Base-by-base conservation (phyloP, 1,139 yeast species). In the Pichia sp. region DNA sequence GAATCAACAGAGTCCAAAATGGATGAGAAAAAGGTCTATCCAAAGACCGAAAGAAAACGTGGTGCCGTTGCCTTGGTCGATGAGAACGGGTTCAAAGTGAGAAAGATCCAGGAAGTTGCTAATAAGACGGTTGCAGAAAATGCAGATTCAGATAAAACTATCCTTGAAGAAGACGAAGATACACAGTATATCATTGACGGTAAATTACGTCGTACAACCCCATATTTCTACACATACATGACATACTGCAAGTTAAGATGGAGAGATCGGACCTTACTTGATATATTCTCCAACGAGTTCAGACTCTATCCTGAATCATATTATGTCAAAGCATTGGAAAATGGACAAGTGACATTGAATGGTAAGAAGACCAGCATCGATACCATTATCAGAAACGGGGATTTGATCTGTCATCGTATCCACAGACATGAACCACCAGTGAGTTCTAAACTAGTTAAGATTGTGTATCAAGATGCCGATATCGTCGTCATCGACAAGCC, bases 381-480 rank as follows among this genome's bases (percentile, higher is more conserved):
- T 10, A 75, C 88, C 0, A 65, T 84, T 1, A 80, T 94, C 3
- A 69, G 79, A 44, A 88, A 91, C 63, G 98, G 98, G 0, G 97
- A 93, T 57, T 70, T 86, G 40, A 87, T 93, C 17, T 74, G 82
- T 30, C 98, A 94, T 65, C 69, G 88, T 51, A 77, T 86, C 41
- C 97, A 89, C 62, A 77, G 95, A 48, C 96, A 93, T 60, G 98
- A 91, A 60, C 96, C 96, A 2, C 83, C 96, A 0, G 96, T 93
- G 1, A 75, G 88, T 2, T 79, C 91, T 0, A 71, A 80, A 45
- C 78, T 79, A 0, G 83, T 93, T 39, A 76, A 76, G 47, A 83
- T 89, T 36, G 91, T 93, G 0, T 80, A 75, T 61, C 91, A 90
- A 61, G 85, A 89, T 62, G 93, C 86, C 17, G 79, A 86, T 44